Conservation (phyloP, 2,329 filamentous ascomycete genomes). For the Alternaria gaisen region DNA sequence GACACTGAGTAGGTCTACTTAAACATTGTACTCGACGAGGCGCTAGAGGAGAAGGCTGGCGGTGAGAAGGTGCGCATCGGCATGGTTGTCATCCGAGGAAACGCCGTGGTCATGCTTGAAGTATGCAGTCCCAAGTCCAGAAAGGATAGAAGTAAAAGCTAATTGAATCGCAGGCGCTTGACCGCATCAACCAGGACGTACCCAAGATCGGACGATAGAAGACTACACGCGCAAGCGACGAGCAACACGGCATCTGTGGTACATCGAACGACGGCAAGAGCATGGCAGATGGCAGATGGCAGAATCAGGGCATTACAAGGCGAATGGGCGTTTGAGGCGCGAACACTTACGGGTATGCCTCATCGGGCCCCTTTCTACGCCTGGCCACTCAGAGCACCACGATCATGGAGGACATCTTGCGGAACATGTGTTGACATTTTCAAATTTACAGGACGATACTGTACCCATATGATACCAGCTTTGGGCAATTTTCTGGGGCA, state of each 20-base stretch:
- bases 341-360: constrained; percentile 31
- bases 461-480: constrained; percentile 39
- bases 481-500: constrained; percentile 9
- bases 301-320: constrained; percentile 19
- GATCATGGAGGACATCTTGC: constrained; percentile 10
- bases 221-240: constrained; percentile 4
- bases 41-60: constrained; percentile 90
- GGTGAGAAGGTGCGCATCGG: constrained; percentile 90
- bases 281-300: constrained; percentile 6
- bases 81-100: constrained; percentile 97
- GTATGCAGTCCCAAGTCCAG: constrained; percentile 45
- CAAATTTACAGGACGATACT: constrained; percentile 30
- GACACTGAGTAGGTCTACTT: constrained; percentile 78
- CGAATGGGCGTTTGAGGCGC: constrained; percentile 35
- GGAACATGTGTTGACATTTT: constrained; percentile 33
- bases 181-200: constrained; percentile 48
- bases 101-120: constrained; percentile 98
- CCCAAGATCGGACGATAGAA: constrained; percentile 44
- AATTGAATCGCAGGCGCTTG: constrained; percentile 38
- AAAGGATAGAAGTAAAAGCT: constrained; percentile 11
- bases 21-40: constrained; percentile 97
- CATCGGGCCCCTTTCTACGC: constrained; percentile 17
- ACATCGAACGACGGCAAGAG: constrained; percentile 2
- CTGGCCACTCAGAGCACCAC: constrained; percentile 6
- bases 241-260: constrained; percentile 1